These are phyloP conservation scores for Globisporangium viniferum DNA, from an alignment of 352 stramenopile genomes.

Conservation along the genomic window DNA sequence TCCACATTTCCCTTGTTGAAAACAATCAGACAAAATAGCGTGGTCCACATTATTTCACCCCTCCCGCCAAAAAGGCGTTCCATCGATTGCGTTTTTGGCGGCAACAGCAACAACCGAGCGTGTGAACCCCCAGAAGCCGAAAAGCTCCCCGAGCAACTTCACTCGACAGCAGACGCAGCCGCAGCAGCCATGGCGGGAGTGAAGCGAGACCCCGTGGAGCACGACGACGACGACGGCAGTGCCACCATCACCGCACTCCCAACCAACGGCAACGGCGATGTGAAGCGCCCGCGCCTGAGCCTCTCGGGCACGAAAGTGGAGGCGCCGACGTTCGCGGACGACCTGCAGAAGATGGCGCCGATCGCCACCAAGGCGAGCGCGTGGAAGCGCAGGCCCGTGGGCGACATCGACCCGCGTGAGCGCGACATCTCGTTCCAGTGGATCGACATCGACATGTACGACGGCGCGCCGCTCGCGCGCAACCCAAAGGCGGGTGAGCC, in stretches of 20 bases:
- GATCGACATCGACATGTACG: conserved; percentile 99
- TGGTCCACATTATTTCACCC: neutral
- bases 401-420: conserved; percentile 28
- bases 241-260: no score
- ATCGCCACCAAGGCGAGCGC: conserved; percentile 59
- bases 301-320: conserved; percentile 23
- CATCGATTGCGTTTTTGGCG: neutral
- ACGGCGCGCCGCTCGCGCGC: conserved; percentile 75
- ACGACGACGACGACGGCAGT: neutral
- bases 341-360: conserved; percentile 57
- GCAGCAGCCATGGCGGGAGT: conserved; percentile 24
- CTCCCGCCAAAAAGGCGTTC: neutral
- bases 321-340: conserved; percentile 44
- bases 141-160: neutral
- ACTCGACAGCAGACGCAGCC: neutral
- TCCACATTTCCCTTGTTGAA: no score
- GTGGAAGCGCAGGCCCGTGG: conserved; percentile 54
- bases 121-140: neutral
- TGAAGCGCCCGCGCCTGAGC: conserved; percentile 39
- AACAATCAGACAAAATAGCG: neutral
- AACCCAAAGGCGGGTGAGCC: conserved; percentile 84
- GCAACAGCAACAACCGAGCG: neutral
- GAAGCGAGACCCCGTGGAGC: conserved; percentile 30
- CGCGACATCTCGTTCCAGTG: conserved; percentile 91
- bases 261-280: neutral